Evolutionary conservation across 768 basidiomycete genomes (phyloP).

Genomic region (Rhodocollybia butyracea): DNA sequence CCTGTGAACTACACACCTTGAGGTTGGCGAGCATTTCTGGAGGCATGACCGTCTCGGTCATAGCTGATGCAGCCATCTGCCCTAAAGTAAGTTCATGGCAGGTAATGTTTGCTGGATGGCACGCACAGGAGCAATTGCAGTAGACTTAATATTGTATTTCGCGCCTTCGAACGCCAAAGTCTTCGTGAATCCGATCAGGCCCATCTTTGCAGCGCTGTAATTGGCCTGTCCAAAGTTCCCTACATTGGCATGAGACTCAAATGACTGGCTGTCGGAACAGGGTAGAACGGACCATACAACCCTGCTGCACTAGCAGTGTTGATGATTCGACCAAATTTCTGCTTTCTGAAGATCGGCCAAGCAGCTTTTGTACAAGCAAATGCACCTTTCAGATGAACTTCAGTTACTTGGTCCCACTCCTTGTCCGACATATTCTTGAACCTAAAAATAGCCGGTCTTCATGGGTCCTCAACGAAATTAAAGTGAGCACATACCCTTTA

Average conservation of each 20-base stretch:
- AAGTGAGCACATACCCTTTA: constrained; percentile 51
- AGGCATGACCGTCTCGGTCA: constrained; percentile 96
- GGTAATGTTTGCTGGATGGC: not conserved
- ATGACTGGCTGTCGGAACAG: not conserved
- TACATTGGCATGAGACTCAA: constrained; percentile 20
- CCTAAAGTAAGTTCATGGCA: not conserved
- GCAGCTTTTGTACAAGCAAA: constrained; percentile 91
- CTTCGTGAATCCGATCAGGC: constrained; percentile 87
- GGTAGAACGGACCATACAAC: constrained; percentile 63
- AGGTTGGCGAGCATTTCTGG: constrained; percentile 90
- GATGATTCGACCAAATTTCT: constrained; percentile 91
- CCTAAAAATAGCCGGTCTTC: constrained; percentile 29
- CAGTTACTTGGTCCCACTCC: constrained; percentile 86
- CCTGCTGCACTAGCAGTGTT: constrained; percentile 97
- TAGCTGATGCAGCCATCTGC: constrained; percentile 91
- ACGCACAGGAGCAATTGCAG: constrained; percentile 86
- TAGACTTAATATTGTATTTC: constrained; percentile 85
- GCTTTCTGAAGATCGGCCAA: constrained; percentile 94
- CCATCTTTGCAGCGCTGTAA: constrained; percentile 98
- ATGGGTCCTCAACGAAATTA: not conserved
- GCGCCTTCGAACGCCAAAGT: constrained; percentile 90
- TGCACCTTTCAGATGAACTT: constrained; percentile 93
- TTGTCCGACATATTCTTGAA: constrained; percentile 98
- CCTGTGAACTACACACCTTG: constrained; percentile 42
- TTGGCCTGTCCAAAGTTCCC: constrained; percentile 97